Conservation (phyloP, 2,329 filamentous ascomycete species). For the Claviceps lovelessii region DNA sequence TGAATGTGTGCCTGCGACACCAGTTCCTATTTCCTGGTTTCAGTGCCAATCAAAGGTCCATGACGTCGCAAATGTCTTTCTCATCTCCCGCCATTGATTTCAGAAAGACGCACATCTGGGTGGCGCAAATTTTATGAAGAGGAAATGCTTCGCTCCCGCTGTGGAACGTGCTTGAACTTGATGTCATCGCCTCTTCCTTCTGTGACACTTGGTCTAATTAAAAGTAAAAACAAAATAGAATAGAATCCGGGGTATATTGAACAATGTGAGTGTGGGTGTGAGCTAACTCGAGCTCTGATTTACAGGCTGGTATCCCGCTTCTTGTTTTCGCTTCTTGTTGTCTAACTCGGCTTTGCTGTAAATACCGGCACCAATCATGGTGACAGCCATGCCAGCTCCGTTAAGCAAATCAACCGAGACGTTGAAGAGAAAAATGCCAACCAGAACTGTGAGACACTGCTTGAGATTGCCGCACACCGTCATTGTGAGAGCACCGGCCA, state of each 20-base stretch:
- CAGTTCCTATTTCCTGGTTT: background rate
- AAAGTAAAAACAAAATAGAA: conserved; percentile 3
- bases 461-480: conserved; percentile 46
- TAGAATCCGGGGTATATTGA: conserved; percentile 6
- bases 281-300: conserved; percentile 17
- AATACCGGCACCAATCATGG: conserved; percentile 39
- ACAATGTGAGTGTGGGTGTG: background rate
- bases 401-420: conserved; percentile 36
- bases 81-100: background rate
- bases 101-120: background rate
- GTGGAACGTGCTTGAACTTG: background rate
- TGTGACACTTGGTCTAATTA: conserved; percentile 1
- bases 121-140: background rate
- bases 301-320: conserved; percentile 21
- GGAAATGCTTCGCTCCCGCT: background rate
- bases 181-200: background rate
- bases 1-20: background rate
- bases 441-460: conserved; percentile 40
- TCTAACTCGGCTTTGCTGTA: conserved; percentile 44
- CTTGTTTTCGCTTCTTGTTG: conserved; percentile 25
- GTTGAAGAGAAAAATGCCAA: conserved; percentile 39
- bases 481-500: conserved; percentile 43
- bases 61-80: background rate
- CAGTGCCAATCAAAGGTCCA: background rate
- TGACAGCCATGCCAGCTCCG: conserved; percentile 40